Evolutionary conservation across 331 rosid species (phyloP), one percentile per base, ranked within the genome.

Genomic region (Acacia pycnantha): DNA sequence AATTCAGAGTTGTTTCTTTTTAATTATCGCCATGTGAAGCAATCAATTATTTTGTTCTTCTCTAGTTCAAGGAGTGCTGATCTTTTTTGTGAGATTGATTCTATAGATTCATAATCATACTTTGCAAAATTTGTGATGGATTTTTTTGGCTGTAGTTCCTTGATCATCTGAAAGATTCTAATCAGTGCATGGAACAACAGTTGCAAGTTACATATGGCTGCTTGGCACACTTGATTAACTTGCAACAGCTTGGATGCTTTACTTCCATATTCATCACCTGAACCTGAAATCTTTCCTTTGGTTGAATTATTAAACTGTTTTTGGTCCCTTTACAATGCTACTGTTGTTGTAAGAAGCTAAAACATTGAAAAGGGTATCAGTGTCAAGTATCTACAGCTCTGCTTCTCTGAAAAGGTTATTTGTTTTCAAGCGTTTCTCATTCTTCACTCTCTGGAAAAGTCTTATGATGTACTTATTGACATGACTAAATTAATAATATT

Each of bases 1-100:
- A 66, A 87, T 89, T 90, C 84, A 81, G 92, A 93, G 92, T 88
- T 88, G 91, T 93, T 97, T 89, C 89, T 51, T 19, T 54, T 58
- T 86, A 91, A 85, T 83, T 81, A 76, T 75, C 86, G 46, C 41
- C 62, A 31, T 89, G 83, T 81, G 83, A 83, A 84, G 83, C 87
- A 85, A 58, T 77, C 82, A 10, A 50, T 80, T 91, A 82, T 83
- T 88, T 82, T 81, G 88, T 84, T 90, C 85, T 80, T 89, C 87
- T 84, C 62, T 91, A 72, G 83, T 86, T 84, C 86, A 87, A 84
- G 86, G 94, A 86, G 89, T 91, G 92, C 53, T 91, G 79, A 80
- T 87, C 82, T 58, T 89, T 89, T 88, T 87, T 91, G 87, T 90
- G 90, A 88, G 81, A 77, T 68, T 84, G 88, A 80, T 81, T 79